A percentile compares a stretch with the other conserved stretches of the same genome.
Evolutionary conservation across 345 rosid species (phyloP).

Genomic region (Toxicodendron radicans): DNA sequence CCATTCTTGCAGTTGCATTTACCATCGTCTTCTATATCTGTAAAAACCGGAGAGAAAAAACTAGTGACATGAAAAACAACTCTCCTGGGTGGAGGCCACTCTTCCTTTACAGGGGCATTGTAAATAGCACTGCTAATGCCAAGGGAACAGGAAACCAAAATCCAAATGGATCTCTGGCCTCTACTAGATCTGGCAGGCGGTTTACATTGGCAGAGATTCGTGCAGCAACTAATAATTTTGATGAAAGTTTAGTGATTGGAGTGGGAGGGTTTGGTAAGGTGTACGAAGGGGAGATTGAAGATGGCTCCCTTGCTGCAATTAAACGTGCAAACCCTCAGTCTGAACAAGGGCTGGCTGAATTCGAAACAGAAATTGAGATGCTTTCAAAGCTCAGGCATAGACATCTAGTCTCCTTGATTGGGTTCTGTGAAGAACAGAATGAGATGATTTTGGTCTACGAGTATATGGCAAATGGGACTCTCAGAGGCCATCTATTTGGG

Average conservation of each 20-base stretch:
- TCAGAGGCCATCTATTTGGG: conserved; percentile 84
- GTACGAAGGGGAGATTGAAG: conserved; percentile 75
- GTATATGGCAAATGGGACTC: conserved; percentile 87
- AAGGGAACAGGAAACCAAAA: conserved; percentile 50
- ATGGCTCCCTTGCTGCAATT: conserved; percentile 72
- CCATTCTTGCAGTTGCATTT: conserved; percentile 34
- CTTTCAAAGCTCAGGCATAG: conserved; percentile 85
- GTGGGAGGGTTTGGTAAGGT: conserved; percentile 92
- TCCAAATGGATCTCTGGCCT: conserved; percentile 35
- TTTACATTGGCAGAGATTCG: conserved; percentile 76
- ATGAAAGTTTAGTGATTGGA: conserved; percentile 75
- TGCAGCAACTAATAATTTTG: conserved; percentile 75
- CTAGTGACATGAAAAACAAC: conserved; percentile 41
- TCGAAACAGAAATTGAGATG: conserved; percentile 90
- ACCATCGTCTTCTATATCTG: conserved; percentile 36
- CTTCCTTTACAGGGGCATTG: conserved; percentile 47
- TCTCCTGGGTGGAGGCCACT: conserved; percentile 64
- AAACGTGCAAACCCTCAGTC: conserved; percentile 91
- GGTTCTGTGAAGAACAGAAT: conserved; percentile 80
- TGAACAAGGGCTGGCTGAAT: conserved; percentile 83
- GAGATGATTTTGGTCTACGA: conserved; percentile 97
- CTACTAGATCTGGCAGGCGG: conserved; percentile 53
- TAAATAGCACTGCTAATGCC: conserved; percentile 49
- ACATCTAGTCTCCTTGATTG: conserved; percentile 86
- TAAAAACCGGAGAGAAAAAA: conserved; percentile 40